Evolutionary conservation across 2,329 filamentous ascomycete species (phyloP).

Genomic region (Lachnellula occidentalis): DNA sequence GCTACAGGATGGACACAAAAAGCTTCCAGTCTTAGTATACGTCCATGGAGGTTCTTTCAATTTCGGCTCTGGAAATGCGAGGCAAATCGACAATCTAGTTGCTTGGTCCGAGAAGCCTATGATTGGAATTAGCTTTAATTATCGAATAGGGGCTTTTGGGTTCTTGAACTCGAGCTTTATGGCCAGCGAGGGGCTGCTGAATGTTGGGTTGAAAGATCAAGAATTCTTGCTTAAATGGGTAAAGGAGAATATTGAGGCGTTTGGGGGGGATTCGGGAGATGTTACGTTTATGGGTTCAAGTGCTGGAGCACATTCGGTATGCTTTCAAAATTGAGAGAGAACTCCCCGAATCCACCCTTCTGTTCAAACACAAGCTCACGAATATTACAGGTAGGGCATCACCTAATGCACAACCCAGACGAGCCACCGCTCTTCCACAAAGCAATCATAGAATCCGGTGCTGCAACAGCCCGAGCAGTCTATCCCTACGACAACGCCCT

Average conservation of each 20-base stretch:
- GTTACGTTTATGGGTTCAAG: constrained; percentile 58
- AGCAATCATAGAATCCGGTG: constrained; percentile 53
- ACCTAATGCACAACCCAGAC: constrained; percentile 48
- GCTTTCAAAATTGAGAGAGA: neutral
- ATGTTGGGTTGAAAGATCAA: constrained; percentile 61
- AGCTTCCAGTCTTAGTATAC: constrained; percentile 51
- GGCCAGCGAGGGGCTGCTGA: constrained; percentile 50
- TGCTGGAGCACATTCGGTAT: constrained; percentile 57
- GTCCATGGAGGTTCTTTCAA: constrained; percentile 61
- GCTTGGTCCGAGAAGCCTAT: constrained; percentile 47
- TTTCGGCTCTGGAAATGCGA: constrained; percentile 38
- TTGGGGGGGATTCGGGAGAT: constrained; percentile 54
- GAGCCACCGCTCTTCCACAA: constrained; percentile 40
- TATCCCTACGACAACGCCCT: constrained; percentile 48
- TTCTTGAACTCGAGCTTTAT: constrained; percentile 58
- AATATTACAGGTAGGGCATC: constrained; percentile 56
- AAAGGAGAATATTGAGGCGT: constrained; percentile 49
- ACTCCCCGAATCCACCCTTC: neutral
- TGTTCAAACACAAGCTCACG: constrained; percentile 10
- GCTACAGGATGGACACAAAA: constrained; percentile 20
- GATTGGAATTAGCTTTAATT: constrained; percentile 55
- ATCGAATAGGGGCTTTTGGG: constrained; percentile 61
- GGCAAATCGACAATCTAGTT: constrained; percentile 51
- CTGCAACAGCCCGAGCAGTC: constrained; percentile 49
- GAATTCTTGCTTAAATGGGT: constrained; percentile 55